These are phyloP conservation scores for Carpinus fangiana DNA, from an alignment of 306 rosid genomes.

Conservation along the genomic window DNA sequence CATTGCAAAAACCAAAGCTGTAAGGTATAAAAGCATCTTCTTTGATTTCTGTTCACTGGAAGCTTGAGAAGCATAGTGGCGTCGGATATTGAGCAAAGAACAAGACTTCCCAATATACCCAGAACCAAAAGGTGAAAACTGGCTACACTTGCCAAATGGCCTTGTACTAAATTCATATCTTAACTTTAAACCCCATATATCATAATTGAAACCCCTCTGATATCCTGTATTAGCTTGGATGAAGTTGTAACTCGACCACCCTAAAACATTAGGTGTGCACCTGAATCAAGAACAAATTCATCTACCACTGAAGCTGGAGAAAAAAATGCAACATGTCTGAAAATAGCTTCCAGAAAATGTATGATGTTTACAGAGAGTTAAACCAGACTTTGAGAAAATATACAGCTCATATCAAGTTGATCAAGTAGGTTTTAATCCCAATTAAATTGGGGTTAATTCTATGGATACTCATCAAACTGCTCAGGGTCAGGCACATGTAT, in stretches of 20 bases:
- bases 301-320: not conserved
- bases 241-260: slow-evolving; percentile 36
- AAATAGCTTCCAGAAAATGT: not conserved
- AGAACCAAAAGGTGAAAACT: slow-evolving; percentile 42
- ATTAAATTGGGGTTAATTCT: not conserved
- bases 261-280: slow-evolving; percentile 32
- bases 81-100: slow-evolving; percentile 42
- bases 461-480: no score
- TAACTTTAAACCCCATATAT: slow-evolving; percentile 26
- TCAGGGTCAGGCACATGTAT: no score
- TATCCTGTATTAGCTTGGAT: slow-evolving; percentile 29
- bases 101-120: slow-evolving; percentile 39
- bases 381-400: not conserved
- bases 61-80: slow-evolving; percentile 51
- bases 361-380: not conserved
- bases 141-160: slow-evolving; percentile 38
- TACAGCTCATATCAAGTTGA: not conserved
- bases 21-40: slow-evolving; percentile 70
- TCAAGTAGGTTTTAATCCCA: not conserved
- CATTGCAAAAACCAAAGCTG: slow-evolving; percentile 77
- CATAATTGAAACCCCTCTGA: slow-evolving; percentile 33
- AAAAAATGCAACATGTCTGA: not conserved
- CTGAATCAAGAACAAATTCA: slow-evolving; percentile 43
- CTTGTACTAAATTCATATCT: slow-evolving; percentile 36
- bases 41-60: slow-evolving; percentile 63